Conservation (phyloP, 2,329 filamentous ascomycete species). For the Grosmannia penicillata region DNA sequence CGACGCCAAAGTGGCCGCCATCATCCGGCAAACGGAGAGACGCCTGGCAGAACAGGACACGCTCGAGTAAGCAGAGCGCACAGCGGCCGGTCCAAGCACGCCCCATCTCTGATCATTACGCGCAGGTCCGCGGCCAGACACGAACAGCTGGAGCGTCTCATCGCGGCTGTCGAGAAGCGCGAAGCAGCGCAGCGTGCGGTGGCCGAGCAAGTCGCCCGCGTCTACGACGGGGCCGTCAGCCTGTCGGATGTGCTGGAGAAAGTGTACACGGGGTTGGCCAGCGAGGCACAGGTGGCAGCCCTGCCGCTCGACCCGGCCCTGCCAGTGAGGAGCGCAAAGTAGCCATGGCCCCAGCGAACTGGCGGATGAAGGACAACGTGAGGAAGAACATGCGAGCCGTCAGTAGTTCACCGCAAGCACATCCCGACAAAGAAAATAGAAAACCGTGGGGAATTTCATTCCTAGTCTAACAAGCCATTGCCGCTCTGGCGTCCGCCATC, state of each 20-base stretch:
- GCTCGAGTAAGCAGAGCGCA: background rate
- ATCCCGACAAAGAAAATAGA: background rate
- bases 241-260: constrained; percentile 10
- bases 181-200: constrained; percentile 11
- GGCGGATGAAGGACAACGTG: too few species aligned
- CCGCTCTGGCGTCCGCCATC: background rate
- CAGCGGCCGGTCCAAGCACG: background rate
- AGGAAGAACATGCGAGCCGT: too few species aligned
- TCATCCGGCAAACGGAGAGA: constrained; percentile 9
- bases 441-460: background rate
- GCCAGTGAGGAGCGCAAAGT: background rate
- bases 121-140: constrained; percentile 2
- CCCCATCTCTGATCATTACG: background rate
- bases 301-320: constrained; percentile 1
- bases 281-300: constrained; percentile 7
- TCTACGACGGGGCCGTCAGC: constrained; percentile 10
- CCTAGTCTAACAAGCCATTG: too few species aligned
- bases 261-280: constrained; percentile 10
- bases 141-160: constrained; percentile 9
- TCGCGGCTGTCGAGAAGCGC: constrained; percentile 9
- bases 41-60: constrained; percentile 7
- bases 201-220: constrained; percentile 8
- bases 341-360: background rate
- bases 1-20: constrained; percentile 9
- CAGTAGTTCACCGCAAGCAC: too few species aligned